phyloP scores from a whole-genome alignment of 176 grass and related monocot genomes.

The Oryza officinalis region DNA sequence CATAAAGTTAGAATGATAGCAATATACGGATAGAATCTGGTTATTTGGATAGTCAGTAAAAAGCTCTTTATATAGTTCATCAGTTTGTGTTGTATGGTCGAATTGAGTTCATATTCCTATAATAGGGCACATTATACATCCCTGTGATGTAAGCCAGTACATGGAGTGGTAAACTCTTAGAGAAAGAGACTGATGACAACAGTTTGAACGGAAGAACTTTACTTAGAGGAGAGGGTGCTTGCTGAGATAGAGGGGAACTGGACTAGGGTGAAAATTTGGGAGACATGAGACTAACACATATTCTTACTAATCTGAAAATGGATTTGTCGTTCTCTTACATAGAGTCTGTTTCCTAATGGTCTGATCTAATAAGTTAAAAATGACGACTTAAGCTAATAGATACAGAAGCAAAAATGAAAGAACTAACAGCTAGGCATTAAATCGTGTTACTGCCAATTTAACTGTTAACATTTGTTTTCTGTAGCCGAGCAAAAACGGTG shows the following conservation, averaged over 20 bases:
- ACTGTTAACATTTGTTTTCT: slow-evolving; percentile 25
- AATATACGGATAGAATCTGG: not conserved
- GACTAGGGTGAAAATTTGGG: not conserved
- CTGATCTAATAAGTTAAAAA: no score
- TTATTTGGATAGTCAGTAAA: not conserved
- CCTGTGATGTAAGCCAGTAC: not conserved
- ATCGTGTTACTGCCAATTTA: not conserved
- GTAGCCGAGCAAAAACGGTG: slow-evolving; percentile 90
- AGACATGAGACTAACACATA: not conserved
- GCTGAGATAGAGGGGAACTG: not conserved
- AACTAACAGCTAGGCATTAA: not conserved
- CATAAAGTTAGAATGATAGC: not conserved
- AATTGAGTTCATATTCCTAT: not conserved
- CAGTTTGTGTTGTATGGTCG: no score
- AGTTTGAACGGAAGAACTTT: not conserved
- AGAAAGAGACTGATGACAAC: not conserved
- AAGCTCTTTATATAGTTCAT: not conserved
- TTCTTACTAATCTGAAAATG: not conserved
- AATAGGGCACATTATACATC: not conserved
- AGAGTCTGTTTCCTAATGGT: no score
- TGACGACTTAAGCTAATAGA: not conserved
- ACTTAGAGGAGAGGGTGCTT: not conserved
- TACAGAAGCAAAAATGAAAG: not conserved
- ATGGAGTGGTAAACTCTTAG: not conserved
- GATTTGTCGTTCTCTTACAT: no score